phyloP scores from a whole-genome alignment of 805 yeast species.

The Pichia exigua region DNA sequence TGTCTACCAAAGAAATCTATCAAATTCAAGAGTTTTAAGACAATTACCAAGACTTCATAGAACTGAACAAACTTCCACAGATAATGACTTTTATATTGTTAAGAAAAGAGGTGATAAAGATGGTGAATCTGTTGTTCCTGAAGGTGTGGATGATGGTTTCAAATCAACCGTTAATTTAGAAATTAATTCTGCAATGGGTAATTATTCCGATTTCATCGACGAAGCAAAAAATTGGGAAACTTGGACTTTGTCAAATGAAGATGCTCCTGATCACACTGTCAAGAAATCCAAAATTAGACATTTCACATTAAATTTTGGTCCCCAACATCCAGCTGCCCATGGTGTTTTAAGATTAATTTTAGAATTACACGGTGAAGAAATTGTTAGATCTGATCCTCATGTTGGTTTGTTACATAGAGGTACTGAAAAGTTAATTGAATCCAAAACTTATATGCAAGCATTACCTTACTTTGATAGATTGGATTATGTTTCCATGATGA shows the following conservation, averaged over 20 bases:
- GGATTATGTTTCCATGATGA: conserved; percentile 17
- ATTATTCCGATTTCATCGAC: conserved; percentile 27
- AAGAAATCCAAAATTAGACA: conserved; percentile 59
- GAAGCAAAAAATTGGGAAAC: conserved; percentile 30
- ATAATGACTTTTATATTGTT: conserved; percentile 26
- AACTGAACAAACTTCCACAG: conserved; percentile 20
- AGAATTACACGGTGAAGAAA: conserved; percentile 85
- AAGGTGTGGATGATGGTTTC: conserved; percentile 19
- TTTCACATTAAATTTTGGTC: conserved; percentile 86
- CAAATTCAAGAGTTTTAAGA: conserved; percentile 6
- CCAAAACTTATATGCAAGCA: conserved; percentile 15
- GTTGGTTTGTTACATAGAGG: conserved; percentile 85
- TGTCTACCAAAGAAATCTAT: conserved; percentile 4
- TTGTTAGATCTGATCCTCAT: conserved; percentile 81
- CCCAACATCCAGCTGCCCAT: conserved; percentile 94
- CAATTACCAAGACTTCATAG: conserved; percentile 14
- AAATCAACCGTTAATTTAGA: conserved; percentile 22
- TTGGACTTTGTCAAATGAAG: conserved; percentile 29
- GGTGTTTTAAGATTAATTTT: conserved; percentile 82
- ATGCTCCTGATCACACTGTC: conserved; percentile 30
- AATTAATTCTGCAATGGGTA: conserved; percentile 37
- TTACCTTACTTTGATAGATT: not conserved
- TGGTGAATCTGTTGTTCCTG: conserved; percentile 14
- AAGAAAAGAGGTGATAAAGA: conserved; percentile 24
- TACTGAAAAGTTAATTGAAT: conserved; percentile 80